These are phyloP conservation scores for Teunomyces funiuensis DNA, from an alignment of 805 yeast genomes.

Conservation along the genomic window DNA sequence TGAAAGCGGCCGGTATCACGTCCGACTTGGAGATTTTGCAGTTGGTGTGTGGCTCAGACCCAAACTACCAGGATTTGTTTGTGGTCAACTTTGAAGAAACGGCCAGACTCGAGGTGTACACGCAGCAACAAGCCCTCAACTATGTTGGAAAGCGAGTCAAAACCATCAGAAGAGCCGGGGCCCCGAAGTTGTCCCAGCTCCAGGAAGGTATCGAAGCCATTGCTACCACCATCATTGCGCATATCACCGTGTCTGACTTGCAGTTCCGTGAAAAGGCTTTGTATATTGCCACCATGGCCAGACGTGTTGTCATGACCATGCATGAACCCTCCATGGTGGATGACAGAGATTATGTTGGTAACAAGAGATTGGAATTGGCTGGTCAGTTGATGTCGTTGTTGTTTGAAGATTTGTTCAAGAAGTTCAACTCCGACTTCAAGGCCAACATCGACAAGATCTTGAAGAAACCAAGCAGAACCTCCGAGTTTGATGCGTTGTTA, in stretches of 20 bases:
- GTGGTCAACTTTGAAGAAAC: slow-evolving; percentile 94
- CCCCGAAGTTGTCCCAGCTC: slow-evolving; percentile 72
- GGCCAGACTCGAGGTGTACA: slow-evolving; percentile 76
- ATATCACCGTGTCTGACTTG: slow-evolving; percentile 76
- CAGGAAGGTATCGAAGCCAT: slow-evolving; percentile 97
- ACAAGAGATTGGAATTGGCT: slow-evolving; percentile 93
- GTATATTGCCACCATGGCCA: slow-evolving; percentile 93
- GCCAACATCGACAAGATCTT: slow-evolving; percentile 90
- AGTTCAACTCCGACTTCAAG: slow-evolving; percentile 92
- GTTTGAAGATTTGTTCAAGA: slow-evolving; percentile 95
- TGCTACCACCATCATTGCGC: slow-evolving; percentile 96
- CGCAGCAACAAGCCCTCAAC: slow-evolving; percentile 92
- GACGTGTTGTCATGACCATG: slow-evolving; percentile 95
- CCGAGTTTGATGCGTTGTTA: slow-evolving; percentile 90
- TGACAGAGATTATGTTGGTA: slow-evolving; percentile 98
- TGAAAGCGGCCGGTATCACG: slow-evolving; percentile 92
- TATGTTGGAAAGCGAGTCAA: slow-evolving; percentile 89
- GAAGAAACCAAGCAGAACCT: slow-evolving; percentile 91
- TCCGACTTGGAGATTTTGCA: slow-evolving; percentile 93
- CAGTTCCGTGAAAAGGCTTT: slow-evolving; percentile 94
- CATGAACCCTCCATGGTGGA: slow-evolving; percentile 94
- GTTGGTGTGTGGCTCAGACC: slow-evolving; percentile 86
- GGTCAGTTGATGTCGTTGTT: slow-evolving; percentile 94
- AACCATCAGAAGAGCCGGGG: slow-evolving; percentile 82
- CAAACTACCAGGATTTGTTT: slow-evolving; percentile 87